Evolutionary conservation across 176 grass and related monocot species (phyloP).

Genomic region (Aegilops bicornis): DNA sequence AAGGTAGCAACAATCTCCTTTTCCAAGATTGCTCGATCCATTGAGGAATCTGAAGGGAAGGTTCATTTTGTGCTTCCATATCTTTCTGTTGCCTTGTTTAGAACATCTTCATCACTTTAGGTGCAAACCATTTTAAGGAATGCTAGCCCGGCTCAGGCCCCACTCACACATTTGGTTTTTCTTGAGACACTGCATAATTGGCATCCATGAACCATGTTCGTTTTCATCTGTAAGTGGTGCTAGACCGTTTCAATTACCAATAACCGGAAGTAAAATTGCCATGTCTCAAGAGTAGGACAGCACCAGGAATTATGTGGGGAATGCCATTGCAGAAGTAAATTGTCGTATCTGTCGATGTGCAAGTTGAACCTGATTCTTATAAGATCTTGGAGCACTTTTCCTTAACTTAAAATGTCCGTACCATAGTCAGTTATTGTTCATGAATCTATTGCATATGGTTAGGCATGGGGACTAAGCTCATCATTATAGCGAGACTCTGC

Average conservation of each 20-base stretch:
- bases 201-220: no score
- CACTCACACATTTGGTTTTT: no score
- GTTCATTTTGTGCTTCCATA: not conserved
- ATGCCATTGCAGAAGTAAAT: not conserved
- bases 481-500: not conserved
- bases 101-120: not conserved
- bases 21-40: not conserved
- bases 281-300: no score
- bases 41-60: not conserved
- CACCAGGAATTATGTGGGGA: no score
- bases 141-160: not conserved
- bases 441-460: not conserved
- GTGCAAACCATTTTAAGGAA: not conserved
- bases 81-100: not conserved
- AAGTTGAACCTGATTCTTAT: not conserved
- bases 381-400: not conserved
- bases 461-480: not conserved
- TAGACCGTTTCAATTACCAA: no score
- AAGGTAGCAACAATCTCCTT: not conserved
- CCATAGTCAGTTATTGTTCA: not conserved
- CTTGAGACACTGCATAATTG: no score
- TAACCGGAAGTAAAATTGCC: no score
- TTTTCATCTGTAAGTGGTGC: no score
- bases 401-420: not conserved
- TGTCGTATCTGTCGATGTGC: not conserved